These are phyloP conservation scores for Mycosphaerelloides madeirae DNA, from an alignment of 2,329 filamentous ascomycete species.

Conservation along the genomic window DNA sequence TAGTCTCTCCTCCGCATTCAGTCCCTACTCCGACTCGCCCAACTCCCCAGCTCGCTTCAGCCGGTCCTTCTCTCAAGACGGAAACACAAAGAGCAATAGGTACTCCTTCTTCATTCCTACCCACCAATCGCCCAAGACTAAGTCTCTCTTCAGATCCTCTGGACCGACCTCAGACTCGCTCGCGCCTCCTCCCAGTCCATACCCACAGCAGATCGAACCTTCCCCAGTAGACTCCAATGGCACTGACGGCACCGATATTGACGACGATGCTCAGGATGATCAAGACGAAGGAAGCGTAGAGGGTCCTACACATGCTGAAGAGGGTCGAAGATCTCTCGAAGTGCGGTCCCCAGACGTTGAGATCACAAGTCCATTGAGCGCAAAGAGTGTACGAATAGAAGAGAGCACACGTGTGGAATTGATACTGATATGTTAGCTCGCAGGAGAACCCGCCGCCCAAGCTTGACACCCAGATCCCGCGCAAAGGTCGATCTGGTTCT, in stretches of 20 bases:
- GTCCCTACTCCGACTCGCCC: conserved; percentile 49
- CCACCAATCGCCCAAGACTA: conserved; percentile 10
- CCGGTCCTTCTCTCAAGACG: conserved; percentile 30
- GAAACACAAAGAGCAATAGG: conserved; percentile 30
- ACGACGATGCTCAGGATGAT: conserved; percentile 66
- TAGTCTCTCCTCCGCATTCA: conserved; percentile 43
- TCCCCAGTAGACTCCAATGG: conserved; percentile 83
- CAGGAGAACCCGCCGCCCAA: conserved; percentile 36
- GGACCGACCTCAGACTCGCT: conserved; percentile 43
- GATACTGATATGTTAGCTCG: conserved; percentile 9
- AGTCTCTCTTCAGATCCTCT: conserved; percentile 36
- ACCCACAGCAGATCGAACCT: conserved; percentile 65
- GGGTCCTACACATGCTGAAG: conserved; percentile 7
- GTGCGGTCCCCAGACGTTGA: conserved; percentile 28
- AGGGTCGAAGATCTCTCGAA: conserved; percentile 7
- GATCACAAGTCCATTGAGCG: conserved; percentile 30
- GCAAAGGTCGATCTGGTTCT: conserved; percentile 47
- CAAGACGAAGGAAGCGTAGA: conserved; percentile 31
- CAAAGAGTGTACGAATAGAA: conserved; percentile 27
- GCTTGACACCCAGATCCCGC: conserved; percentile 44
- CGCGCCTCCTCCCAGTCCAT: conserved; percentile 47
- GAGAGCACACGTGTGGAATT: conserved; percentile 20
- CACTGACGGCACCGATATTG: conserved; percentile 77
- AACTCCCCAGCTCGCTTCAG: conserved; percentile 45
- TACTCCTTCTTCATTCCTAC: conserved; percentile 24